Conservation (phyloP, 1,139 yeast genomes). For the Scheffersomyces illinoinensis region DNA sequence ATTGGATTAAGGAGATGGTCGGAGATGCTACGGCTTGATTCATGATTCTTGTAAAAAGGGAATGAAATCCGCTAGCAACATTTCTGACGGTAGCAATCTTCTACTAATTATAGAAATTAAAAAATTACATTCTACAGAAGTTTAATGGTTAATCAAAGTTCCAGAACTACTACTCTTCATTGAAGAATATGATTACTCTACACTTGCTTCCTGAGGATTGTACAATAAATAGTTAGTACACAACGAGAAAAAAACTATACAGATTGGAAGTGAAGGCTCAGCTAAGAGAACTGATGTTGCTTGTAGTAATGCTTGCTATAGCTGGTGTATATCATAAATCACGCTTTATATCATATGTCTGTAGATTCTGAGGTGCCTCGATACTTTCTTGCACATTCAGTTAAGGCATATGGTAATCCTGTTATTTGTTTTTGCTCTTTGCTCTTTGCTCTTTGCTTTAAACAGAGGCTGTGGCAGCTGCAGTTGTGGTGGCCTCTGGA, state of each 20-base stretch:
- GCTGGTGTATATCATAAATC: neutral
- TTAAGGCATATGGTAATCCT: neutral
- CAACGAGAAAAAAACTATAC: neutral
- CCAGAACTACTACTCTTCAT: neutral
- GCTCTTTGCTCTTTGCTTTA: slow-evolving; percentile 8
- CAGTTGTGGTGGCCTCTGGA: slow-evolving; percentile 38
- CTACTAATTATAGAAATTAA: too few relatives aligned
- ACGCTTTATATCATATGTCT: neutral
- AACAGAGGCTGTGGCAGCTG: slow-evolving; percentile 10
- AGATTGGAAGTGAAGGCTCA: neutral
- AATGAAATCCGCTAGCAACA: too few relatives aligned
- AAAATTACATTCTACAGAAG: neutral
- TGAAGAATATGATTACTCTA: neutral
- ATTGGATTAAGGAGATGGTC: neutral
- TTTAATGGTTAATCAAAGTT: neutral
- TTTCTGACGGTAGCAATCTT: too few relatives aligned
- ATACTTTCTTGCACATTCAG: neutral
- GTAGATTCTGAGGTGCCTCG: neutral
- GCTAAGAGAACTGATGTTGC: neutral
- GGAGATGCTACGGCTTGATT: neutral
- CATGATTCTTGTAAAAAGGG: neutral
- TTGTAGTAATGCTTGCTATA: neutral
- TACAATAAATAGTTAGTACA: neutral
- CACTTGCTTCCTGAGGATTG: slow-evolving; percentile 3
- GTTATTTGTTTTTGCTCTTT: neutral